These are phyloP conservation scores for Larix sibirica DNA, from an alignment of 83 land plant genomes.

Conservation along the genomic window DNA sequence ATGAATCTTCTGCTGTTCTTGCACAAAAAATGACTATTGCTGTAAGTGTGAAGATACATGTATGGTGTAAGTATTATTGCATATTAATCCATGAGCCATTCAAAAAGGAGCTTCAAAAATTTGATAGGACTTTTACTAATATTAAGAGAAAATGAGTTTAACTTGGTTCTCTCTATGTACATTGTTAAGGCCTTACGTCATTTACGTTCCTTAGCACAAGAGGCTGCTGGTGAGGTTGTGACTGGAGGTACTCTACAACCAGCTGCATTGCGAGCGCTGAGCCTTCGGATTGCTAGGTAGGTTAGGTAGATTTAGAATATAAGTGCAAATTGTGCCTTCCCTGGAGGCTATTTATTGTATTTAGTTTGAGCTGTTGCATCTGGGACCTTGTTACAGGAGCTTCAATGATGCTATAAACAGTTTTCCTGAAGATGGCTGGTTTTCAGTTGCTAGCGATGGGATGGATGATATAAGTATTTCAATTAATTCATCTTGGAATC, in stretches of 20 bases:
- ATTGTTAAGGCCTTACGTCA: conserved; percentile 9
- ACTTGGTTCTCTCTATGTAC: neutral
- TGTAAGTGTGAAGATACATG: neutral
- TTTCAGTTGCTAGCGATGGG: conserved; percentile 16
- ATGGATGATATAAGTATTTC: conserved; percentile 17
- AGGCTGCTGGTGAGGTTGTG: conserved; percentile 15
- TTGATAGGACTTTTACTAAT: neutral
- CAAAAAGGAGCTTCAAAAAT: neutral
- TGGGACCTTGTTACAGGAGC: conserved; percentile 4
- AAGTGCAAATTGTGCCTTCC: neutral
- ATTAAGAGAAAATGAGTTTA: neutral
- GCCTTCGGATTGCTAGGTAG: conserved; percentile 8
- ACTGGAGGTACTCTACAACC: conserved; percentile 15
- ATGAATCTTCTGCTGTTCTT: conserved; percentile 11
- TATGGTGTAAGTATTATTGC: neutral
- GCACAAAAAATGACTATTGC: conserved; percentile 13
- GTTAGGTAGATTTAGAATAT: neutral
- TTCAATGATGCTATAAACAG: conserved; percentile 14
- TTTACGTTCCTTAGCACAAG: conserved; percentile 16
- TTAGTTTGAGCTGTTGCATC: neutral
- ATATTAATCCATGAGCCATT: neutral
- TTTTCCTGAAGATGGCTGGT: conserved; percentile 17
- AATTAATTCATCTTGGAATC: conserved; percentile 16
- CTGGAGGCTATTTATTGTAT: neutral
- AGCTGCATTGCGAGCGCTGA: conserved; percentile 7